Base-by-base conservation (phyloP, 163 green algal genomes). In the Chloromonas sp. region DNA sequence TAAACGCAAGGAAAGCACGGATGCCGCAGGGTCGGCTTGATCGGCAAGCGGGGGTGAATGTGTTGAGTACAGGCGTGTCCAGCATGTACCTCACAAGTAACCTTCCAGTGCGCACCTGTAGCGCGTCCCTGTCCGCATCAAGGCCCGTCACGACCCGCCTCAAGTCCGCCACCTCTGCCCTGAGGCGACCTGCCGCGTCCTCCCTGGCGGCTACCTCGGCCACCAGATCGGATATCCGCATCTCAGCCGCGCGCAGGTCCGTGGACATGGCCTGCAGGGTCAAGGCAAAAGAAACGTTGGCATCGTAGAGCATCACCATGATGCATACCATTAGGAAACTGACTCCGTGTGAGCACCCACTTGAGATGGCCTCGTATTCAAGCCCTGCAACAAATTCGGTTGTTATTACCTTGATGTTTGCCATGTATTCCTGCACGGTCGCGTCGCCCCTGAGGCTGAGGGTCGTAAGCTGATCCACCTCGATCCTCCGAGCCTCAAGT, bases 381-480 rank as follows among this genome's bases (percentile, higher is more conserved):
- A 36, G 36, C 36, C 36, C 36, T 36, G 36, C 36, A 36, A 36
- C 36, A 36, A 36, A 36, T 36, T 36, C 36, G 36, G 66, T 11
- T 74, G 66, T 11, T 15, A 77, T 59, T 57, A 87, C 84, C 84
- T 87, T 87, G 58, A 87, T 57, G 84, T 85, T 87, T 15, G 74
- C 60, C 81, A 85, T 93, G 87, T 90, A 92, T 71, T 93, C 90
- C 81, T 93, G 89, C 78, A 94, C 85, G 0, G 92, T 94, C 36
- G 91, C 91, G 76, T 95, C 91, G 0, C 90, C 92, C 57, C 88
- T 81, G 70, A 94, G 84, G 79, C 89, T 90, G 79, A 94, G 86
- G 2, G 88, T 93, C 14, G 87, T 94, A 61, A 94, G 87, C 87
- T 92, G 87, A 61, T 94, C 92, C 84, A 94, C 90, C 85, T 92